Evolutionary conservation across 225 moss, liverwort and hornwort species (phyloP), one percentile per base, ranked within the genome.

Genomic region (Rhytidiadelphus loreus): DNA sequence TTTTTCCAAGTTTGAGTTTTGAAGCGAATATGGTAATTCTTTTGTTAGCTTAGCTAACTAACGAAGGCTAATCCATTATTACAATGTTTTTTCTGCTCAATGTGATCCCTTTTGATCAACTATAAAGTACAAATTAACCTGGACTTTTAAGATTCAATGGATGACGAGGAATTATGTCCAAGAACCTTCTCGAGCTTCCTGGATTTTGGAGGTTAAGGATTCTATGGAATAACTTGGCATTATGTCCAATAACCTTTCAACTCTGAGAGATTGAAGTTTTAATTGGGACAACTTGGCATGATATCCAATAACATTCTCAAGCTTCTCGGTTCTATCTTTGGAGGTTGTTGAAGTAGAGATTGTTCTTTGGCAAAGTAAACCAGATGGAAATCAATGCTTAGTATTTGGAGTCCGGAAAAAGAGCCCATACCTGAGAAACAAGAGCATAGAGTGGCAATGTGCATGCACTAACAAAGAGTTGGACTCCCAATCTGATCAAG

Each of bases 401-500:
- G 12, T 48, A 19, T 50, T 46, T 48, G 75, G 33, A 75, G 50
- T 50, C 11, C 8, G 13, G 4, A 13, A 52, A 37, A 76, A 76
- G 75, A 75, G 22, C 8, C 13, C 76, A 76, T 91, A 96, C 95
- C 92, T 95, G 95, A 79, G 93, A 94, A 83, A 94, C 95, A 65
- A 95, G 94, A 80, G 93, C 89, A n/a, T 95, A 96, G 23, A 96
- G 93, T 18, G 95, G 94, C 32, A 96, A 92, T 39, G 96, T 96
- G 88, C 92, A 92, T 59, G 90, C 89, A 88, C 93, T 96, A 71
- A 92, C 93, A 17, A 93, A 82, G n/a, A 94, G 87, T 63, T 94
- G 93, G 30, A 94, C 93, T 50, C 90, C 84, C 69, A 94, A 73
- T 75, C 94, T 82, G 84, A 35, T 41, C 9, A 41, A 35, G 52